A percentile compares a stretch with the other conserved stretches of the same genome.
These are phyloP conservation scores for Candida maris DNA, from an alignment of 805 yeast genomes.

Conservation along the genomic window DNA sequence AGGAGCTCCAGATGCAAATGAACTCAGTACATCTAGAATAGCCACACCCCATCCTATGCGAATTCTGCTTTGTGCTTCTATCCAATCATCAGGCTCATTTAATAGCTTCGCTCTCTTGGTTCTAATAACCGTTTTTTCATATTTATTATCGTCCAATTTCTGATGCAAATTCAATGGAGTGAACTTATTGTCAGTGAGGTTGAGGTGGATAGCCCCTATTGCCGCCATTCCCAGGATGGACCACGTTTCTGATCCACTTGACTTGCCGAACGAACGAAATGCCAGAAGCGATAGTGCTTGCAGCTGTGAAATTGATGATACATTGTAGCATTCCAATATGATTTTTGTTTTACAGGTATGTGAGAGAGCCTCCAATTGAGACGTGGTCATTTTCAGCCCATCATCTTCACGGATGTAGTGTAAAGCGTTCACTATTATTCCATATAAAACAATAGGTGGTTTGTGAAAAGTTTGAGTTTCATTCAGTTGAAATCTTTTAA, in stretches of 20 bases:
- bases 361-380: conserved; percentile 5
- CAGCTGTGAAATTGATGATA: conserved; percentile 22
- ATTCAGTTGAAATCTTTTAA: conserved; percentile 1
- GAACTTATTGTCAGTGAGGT: conserved; percentile 9
- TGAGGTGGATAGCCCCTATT: conserved; percentile 22
- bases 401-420: conserved; percentile 8
- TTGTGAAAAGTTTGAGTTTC: conserved; percentile 1
- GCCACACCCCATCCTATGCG: conserved; percentile 35
- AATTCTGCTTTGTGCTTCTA: conserved; percentile 36
- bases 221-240: conserved; percentile 23
- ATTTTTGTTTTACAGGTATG: conserved; percentile 19
- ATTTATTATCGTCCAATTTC: neutral
- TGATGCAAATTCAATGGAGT: conserved; percentile 2
- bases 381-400: neutral
- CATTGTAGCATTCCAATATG: conserved; percentile 18
- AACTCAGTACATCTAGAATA: conserved; percentile 33
- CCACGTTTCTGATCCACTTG: conserved; percentile 25
- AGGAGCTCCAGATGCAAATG: conserved; percentile 35
- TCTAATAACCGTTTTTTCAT: conserved; percentile 9
- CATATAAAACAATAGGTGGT: conserved; percentile 15
- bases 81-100: conserved; percentile 31
- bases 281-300: conserved; percentile 25
- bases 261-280: conserved; percentile 21
- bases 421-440: conserved; percentile 17
- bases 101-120: conserved; percentile 19